Conservation (phyloP, 441 rosid genomes). For the Breynia disticha region DNA sequence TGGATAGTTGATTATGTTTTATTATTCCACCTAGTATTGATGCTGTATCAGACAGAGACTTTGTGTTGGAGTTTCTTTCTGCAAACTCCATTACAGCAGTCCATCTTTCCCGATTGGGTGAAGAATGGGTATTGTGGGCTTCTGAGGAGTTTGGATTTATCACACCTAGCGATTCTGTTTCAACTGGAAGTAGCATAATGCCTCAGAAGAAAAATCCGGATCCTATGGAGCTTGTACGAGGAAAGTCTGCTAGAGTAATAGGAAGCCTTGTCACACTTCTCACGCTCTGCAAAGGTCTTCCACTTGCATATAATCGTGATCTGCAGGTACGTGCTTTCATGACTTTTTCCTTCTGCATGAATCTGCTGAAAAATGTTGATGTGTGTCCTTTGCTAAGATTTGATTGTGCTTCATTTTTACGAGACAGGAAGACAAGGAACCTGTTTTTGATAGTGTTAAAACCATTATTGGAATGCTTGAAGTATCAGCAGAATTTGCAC, state of each 20-base stretch:
- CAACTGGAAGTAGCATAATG: constrained; percentile 98
- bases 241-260: constrained; percentile 80
- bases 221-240: constrained; percentile 98
- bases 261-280: constrained; percentile 81
- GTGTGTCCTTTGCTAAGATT: too few species aligned
- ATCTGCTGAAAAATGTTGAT: background rate
- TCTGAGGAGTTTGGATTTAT: constrained; percentile 92
- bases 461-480: constrained; percentile 80
- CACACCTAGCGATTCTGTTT: constrained; percentile 79
- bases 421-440: constrained; percentile 89
- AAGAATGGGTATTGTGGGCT: constrained; percentile 98
- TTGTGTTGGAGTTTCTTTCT: constrained; percentile 68
- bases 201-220: constrained; percentile 99
- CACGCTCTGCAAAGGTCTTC: constrained; percentile 94
- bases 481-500: constrained; percentile 89
- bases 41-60: constrained; percentile 94
- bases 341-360: background rate
- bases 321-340: constrained; percentile 42
- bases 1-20: constrained; percentile 13
- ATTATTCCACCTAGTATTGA: constrained; percentile 52
- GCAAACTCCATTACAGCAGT: constrained; percentile 67
- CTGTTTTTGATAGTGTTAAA: constrained; percentile 78
- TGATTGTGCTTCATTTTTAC: constrained; percentile 4
- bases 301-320: constrained; percentile 90
- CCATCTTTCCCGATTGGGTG: constrained; percentile 90